Conservation (phyloP, 768 basidiomycete species). For the Tricholoma hemisulphureum region DNA sequence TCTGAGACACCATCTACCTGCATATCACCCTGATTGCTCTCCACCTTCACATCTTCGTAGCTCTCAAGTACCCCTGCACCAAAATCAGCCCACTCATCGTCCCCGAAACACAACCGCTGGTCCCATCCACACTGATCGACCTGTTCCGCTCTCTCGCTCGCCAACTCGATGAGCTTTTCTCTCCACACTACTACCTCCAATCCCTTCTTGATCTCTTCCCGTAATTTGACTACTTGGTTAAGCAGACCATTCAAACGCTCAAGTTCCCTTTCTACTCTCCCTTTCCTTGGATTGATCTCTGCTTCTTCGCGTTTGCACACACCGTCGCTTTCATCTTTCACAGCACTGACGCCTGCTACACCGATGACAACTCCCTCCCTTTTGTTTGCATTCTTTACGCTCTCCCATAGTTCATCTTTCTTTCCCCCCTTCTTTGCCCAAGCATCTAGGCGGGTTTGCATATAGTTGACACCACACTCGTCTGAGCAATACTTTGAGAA, state of each 20-base stretch:
- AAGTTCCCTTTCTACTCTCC: conserved; percentile 56
- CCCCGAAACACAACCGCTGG: conserved; percentile 78
- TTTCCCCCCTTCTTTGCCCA: conserved; percentile 65
- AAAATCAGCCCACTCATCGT: conserved; percentile 74
- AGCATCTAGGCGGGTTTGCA: conserved; percentile 60
- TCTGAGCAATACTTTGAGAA: conserved; percentile 93
- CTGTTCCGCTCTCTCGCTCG: conserved; percentile 62
- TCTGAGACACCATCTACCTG: conserved; percentile 39
- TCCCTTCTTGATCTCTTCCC: conserved; percentile 64
- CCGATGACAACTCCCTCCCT: conserved; percentile 68
- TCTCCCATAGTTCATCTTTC: conserved; percentile 68
- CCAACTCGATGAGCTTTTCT: conserved; percentile 65
- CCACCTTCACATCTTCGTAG: conserved; percentile 50
- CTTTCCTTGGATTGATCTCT: conserved; percentile 31
- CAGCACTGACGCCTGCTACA: conserved; percentile 27
- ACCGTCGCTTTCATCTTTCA: conserved; percentile 24
- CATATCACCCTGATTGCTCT: conserved; percentile 38
- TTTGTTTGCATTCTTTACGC: conserved; percentile 65
- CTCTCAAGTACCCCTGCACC: conserved; percentile 66
- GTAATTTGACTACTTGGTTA: conserved; percentile 54
- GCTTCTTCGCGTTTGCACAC: conserved; percentile 22
- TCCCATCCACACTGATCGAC: conserved; percentile 86
- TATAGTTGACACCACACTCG: conserved; percentile 77
- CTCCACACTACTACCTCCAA: conserved; percentile 72
- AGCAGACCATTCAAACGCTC: conserved; percentile 53